Percentiles rank a stretch among this genome's conserved stretches.
Conservation (phyloP, 306 rosid species). For the Clitoria ternatea region DNA sequence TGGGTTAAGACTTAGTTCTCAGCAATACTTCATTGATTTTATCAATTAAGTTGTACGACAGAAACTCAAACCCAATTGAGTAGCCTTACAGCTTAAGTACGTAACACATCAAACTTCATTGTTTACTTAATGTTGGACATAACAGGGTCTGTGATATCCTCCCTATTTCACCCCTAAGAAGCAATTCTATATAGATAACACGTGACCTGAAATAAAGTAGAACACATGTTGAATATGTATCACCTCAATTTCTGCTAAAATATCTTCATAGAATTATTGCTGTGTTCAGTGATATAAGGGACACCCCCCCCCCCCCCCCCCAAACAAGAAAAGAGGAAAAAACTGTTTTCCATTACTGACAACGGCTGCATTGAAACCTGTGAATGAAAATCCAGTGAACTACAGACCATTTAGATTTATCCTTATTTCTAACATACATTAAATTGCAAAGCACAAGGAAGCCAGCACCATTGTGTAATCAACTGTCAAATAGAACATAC, state of each 20-base stretch:
- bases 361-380: neutral
- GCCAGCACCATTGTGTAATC: neutral
- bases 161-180: neutral
- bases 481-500: slow-evolving; percentile 40
- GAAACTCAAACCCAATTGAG: neutral
- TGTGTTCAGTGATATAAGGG: neutral
- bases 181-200: neutral
- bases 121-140: neutral
- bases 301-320: neutral
- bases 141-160: neutral
- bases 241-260: neutral
- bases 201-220: neutral
- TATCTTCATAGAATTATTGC: neutral
- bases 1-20: neutral
- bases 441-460: neutral
- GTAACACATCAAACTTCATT: too few species aligned
- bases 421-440: neutral
- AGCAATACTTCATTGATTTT: neutral
- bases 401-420: neutral
- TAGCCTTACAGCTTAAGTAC: neutral
- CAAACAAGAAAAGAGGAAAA: neutral
- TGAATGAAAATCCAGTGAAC: neutral
- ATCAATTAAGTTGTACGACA: neutral
- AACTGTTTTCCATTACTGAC: neutral
- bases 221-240: neutral